Percentiles rank a stretch among this genome's conserved stretches.
Evolutionary conservation across 345 rosid genomes (phyloP).

Genomic region (Populus pruinosa): DNA sequence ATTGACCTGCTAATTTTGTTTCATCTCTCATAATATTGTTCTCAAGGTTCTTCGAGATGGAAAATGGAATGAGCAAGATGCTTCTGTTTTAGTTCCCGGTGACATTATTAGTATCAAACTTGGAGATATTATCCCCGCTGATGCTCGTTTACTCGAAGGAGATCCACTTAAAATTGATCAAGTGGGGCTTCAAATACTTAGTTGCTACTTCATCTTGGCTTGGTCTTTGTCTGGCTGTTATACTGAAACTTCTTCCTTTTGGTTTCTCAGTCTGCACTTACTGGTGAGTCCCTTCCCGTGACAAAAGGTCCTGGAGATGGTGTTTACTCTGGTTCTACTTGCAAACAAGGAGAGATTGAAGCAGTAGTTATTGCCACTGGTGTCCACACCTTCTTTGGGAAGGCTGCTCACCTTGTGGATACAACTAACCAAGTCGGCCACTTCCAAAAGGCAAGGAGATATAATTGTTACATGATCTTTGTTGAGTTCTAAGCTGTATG

Average conservation of each 20-base stretch:
- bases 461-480: not conserved
- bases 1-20: not conserved
- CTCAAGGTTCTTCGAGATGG: conserved; percentile 92
- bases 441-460: conserved; percentile 74
- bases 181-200: conserved; percentile 37
- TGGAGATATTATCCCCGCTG: conserved; percentile 96
- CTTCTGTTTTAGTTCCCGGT: conserved; percentile 86
- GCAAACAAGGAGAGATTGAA: conserved; percentile 98
- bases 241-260: conserved; percentile 7
- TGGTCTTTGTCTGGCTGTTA: conserved; percentile 8
- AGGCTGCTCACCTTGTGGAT: conserved; percentile 97
- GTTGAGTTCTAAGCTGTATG: not conserved
- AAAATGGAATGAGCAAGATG: conserved; percentile 92
- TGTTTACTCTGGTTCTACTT: conserved; percentile 93
- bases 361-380: conserved; percentile 96
- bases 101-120: conserved; percentile 86
- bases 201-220: conserved; percentile 4
- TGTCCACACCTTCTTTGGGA: conserved; percentile 97
- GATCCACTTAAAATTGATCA: conserved; percentile 96
- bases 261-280: conserved; percentile 80
- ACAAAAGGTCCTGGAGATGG: conserved; percentile 98
- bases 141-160: conserved; percentile 93
- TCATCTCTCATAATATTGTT: conserved; percentile 9
- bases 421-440: conserved; percentile 99
- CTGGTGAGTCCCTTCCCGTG: conserved; percentile 98